A percentile compares a stretch with the other conserved stretches of the same genome.
These are phyloP conservation scores for Barnettozyma pratensis DNA, from an alignment of 805 yeast species.

Conservation along the genomic window DNA sequence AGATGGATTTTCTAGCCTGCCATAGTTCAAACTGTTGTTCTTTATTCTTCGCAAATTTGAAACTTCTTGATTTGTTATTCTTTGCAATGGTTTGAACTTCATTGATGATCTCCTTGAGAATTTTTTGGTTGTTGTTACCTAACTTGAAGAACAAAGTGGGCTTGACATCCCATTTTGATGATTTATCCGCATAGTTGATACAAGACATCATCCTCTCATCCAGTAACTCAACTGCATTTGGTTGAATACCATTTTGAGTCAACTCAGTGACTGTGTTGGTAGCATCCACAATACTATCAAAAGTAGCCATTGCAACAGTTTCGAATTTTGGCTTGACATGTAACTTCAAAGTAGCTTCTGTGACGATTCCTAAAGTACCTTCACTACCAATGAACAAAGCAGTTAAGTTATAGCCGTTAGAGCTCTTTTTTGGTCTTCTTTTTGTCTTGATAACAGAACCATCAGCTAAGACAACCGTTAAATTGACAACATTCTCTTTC, in stretches of 20 bases:
- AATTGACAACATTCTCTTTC: slow-evolving; percentile 60
- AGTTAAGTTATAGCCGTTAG: slow-evolving; percentile 74
- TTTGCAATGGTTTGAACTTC: slow-evolving; percentile 45
- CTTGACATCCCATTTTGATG: slow-evolving; percentile 46
- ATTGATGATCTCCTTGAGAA: slow-evolving; percentile 36
- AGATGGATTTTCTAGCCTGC: slow-evolving; percentile 66
- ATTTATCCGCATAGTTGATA: slow-evolving; percentile 49
- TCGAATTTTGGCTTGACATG: slow-evolving; percentile 61
- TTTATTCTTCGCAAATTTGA: slow-evolving; percentile 53
- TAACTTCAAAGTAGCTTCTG: slow-evolving; percentile 67
- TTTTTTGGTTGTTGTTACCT: slow-evolving; percentile 38
- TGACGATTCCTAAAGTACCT: slow-evolving; percentile 72
- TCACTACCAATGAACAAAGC: slow-evolving; percentile 68
- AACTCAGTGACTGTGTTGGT: slow-evolving; percentile 59
- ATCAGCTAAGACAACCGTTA: slow-evolving; percentile 74
- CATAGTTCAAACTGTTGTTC: slow-evolving; percentile 61
- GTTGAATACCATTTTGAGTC: slow-evolving; percentile 53
- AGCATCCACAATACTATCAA: slow-evolving; percentile 64
- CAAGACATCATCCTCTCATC: slow-evolving; percentile 67
- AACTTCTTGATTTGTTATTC: slow-evolving; percentile 43
- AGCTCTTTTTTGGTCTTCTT: slow-evolving; percentile 65
- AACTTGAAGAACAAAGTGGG: slow-evolving; percentile 63
- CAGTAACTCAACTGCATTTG: slow-evolving; percentile 69
- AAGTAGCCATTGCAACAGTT: slow-evolving; percentile 63
- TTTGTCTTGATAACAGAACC: slow-evolving; percentile 70